These are phyloP conservation scores for Xylaria sp. DNA, from an alignment of 2,329 filamentous ascomycete genomes.

Conservation along the genomic window DNA sequence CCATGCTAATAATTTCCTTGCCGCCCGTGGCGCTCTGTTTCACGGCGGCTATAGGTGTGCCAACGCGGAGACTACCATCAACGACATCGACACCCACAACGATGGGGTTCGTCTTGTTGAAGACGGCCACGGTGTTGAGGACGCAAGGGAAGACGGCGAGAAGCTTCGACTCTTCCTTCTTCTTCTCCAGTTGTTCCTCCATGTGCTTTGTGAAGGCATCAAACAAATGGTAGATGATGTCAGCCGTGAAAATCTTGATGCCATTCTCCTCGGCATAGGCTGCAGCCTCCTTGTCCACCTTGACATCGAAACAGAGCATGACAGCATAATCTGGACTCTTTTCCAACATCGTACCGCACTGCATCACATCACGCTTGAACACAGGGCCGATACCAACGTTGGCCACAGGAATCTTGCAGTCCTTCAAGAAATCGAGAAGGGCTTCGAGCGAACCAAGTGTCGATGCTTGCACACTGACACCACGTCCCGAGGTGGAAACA, in stretches of 20 bases:
- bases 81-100: conserved; percentile 93
- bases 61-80: conserved; percentile 85
- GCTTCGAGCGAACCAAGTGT: conserved; percentile 97
- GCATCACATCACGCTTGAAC: conserved; percentile 97
- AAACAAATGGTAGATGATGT: conserved; percentile 99
- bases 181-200: conserved; percentile 82
- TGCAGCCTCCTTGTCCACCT: conserved; percentile 95
- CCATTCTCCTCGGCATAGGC: conserved; percentile 91
- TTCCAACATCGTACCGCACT: conserved; percentile 93
- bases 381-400: conserved; percentile 98
- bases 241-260: conserved; percentile 97
- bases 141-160: conserved; percentile 97
- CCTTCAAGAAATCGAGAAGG: conserved; percentile 91
- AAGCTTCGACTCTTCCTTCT: conserved; percentile 96
- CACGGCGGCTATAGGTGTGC: conserved; percentile 88
- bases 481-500: conserved; percentile 88
- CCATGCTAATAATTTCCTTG: conserved; percentile 84
- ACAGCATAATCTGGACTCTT: conserved; percentile 95
- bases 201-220: conserved; percentile 97
- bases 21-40: conserved; percentile 78
- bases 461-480: conserved; percentile 96
- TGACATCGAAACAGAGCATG: conserved; percentile 99
- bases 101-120: conserved; percentile 98
- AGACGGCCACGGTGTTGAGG: conserved; percentile 85
- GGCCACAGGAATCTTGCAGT: conserved; percentile 95